Base-by-base conservation (phyloP, 1,139 yeast species). In the Pichia sp. region DNA sequence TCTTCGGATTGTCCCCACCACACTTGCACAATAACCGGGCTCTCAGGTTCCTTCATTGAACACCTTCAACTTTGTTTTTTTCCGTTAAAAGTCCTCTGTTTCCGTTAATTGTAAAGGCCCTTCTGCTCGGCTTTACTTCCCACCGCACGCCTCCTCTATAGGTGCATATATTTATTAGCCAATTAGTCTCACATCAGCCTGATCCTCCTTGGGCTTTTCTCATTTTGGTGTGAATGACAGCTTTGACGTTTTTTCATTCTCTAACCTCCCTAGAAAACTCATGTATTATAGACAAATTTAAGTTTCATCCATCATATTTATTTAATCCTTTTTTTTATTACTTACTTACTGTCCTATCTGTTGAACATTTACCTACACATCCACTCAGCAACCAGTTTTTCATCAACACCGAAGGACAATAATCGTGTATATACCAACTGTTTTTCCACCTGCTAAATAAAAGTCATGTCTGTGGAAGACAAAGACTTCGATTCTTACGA, bases 401-500 rank as follows among this genome's bases (percentile, higher is more conserved):
- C n/a, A 36, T 15, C 13, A 36, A 23, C 26, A 23, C 36, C 36
- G 13, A 32, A 36, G 16, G 16, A 13, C n/a, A 36, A 11, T 15
- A 6, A 6, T 15, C 41, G 41, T 36, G 41, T 36, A 36, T 15
- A 36, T 36, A 36, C 10, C 13, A 32, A 32, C 36, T 32, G 13
- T 32, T 32, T 32, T 32, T 32, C 13, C 36, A 32, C 36, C 36
- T 8, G 26, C 26, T 23, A 23, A 23, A 23, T 23, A 23, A 23
- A 23, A 23, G 26, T 45, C 16, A 45, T 48, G 50, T 42, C 51
- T 41, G 40, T 32, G n/a, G 46, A 49, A 31, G 51, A 49, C 16
- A 42, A 42, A 42, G 45, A 50, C 16, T 50, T 45, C 3, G 51
- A 49, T 32, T 23, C 50, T 5, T 42, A 45, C 15, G 57, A 56